A percentile compares a stretch with the other conserved stretches of the same genome.
These are phyloP conservation scores for Mucor circinelloides DNA, from an alignment of 371 early-diverging fungal species.

Conservation along the genomic window DNA sequence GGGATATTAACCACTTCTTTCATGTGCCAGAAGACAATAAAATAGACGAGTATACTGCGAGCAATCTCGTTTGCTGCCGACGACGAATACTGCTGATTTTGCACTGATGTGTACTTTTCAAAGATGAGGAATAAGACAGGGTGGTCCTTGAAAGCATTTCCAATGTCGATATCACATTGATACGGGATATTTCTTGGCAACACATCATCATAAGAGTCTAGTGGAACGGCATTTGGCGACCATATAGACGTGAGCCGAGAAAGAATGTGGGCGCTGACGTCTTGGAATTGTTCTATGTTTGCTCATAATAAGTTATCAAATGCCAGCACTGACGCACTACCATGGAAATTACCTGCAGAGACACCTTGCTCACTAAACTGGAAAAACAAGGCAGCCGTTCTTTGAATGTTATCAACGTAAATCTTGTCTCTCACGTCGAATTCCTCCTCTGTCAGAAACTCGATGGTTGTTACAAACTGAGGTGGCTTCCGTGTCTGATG, in stretches of 20 bases:
- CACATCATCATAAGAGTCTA: constrained; percentile 41
- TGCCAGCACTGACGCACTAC: neutral
- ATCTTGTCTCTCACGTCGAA: constrained; percentile 36
- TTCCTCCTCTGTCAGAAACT: constrained; percentile 16
- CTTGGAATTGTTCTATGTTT: constrained; percentile 15
- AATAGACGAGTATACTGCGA: constrained; percentile 45
- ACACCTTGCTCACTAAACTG: constrained; percentile 17
- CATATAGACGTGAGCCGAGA: constrained; percentile 32
- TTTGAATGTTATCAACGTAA: constrained; percentile 41
- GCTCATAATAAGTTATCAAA: neutral
- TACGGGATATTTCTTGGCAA: constrained; percentile 42
- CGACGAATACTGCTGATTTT: neutral
- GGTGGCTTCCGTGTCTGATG: constrained; percentile 26
- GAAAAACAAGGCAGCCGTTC: constrained; percentile 38
- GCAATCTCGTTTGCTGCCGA: constrained; percentile 25
- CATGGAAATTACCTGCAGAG: constrained; percentile 10
- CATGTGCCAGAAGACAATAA: constrained; percentile 55
- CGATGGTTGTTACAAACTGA: constrained; percentile 33
- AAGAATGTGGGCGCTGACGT: constrained; percentile 24
- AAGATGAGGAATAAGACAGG: constrained; percentile 42
- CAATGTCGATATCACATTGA: constrained; percentile 43
- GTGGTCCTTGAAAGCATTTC: constrained; percentile 50
- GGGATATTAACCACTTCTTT: constrained; percentile 32
- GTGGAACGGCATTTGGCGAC: constrained; percentile 26
- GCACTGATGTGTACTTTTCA: constrained; percentile 27